These are phyloP conservation scores for Jacaranda mimosifolia DNA, from an alignment of 257 asterid species.

Conservation along the genomic window DNA sequence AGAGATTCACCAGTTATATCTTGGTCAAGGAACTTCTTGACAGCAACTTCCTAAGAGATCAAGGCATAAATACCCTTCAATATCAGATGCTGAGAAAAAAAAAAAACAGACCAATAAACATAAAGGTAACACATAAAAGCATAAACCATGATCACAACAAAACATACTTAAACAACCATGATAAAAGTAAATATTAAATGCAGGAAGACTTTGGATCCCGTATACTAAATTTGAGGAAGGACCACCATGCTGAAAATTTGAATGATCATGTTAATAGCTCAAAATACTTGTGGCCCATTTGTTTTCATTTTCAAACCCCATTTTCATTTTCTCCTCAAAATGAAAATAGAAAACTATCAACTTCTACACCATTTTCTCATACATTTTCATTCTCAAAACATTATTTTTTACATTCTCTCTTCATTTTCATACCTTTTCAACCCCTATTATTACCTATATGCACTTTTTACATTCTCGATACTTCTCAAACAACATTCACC, in stretches of 20 bases:
- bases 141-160: constrained; percentile 20
- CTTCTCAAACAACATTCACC: too few species aligned
- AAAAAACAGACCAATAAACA: constrained; percentile 30
- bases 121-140: constrained; percentile 14
- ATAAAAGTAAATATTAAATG: constrained; percentile 19
- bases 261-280: not conserved
- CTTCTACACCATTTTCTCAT: too few species aligned
- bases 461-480: too few species aligned
- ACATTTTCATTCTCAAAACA: too few species aligned
- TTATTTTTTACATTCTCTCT: too few species aligned
- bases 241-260: not conserved
- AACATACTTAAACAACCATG: not conserved
- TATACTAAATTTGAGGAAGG: too few species aligned
- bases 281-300: too few species aligned
- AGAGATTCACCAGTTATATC: constrained; percentile 89
- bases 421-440: too few species aligned
- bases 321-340: too few species aligned
- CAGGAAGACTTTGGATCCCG: not conserved
- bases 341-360: too few species aligned
- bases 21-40: constrained; percentile 93
- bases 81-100: constrained; percentile 28
- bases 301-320: too few species aligned
- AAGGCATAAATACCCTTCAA: constrained; percentile 37
- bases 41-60: constrained; percentile 90
- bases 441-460: too few species aligned